phyloP scores from a whole-genome alignment of 1,284 basidiomycete species.

The Cryptococcus sp. region DNA sequence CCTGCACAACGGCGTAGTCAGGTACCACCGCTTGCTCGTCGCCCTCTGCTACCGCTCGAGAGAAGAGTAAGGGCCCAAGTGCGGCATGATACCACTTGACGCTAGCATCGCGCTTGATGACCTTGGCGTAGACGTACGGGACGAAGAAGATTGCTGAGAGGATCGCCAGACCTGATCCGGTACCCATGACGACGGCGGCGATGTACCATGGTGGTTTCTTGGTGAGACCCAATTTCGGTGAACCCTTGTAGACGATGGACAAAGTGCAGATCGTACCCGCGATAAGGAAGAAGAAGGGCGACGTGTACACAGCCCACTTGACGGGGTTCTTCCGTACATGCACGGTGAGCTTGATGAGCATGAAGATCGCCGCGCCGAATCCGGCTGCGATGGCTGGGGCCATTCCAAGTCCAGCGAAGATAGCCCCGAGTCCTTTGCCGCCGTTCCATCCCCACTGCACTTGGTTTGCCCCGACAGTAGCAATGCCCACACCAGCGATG shows the following conservation, averaged over 20 bases:
- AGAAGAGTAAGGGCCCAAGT: slow-evolving; percentile 54
- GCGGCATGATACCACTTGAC: slow-evolving; percentile 53
- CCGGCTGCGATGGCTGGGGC: slow-evolving; percentile 50
- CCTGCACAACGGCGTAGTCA: slow-evolving; percentile 47
- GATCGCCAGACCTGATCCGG: slow-evolving; percentile 49
- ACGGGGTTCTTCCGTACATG: slow-evolving; percentile 51
- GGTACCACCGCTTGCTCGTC: slow-evolving; percentile 45
- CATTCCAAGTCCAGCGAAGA: slow-evolving; percentile 54
- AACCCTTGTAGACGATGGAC: slow-evolving; percentile 55
- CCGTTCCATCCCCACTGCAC: slow-evolving; percentile 59
- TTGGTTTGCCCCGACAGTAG: slow-evolving; percentile 51
- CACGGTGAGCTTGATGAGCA: slow-evolving; percentile 54
- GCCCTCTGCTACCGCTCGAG: slow-evolving; percentile 41
- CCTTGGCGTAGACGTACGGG: slow-evolving; percentile 55
- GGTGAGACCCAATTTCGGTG: slow-evolving; percentile 54
- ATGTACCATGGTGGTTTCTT: slow-evolving; percentile 47
- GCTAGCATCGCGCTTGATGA: slow-evolving; percentile 55
- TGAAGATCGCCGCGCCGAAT: slow-evolving; percentile 54
- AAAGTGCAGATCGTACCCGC: slow-evolving; percentile 49
- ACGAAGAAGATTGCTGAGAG: slow-evolving; percentile 56
- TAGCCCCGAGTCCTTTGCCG: slow-evolving; percentile 56
- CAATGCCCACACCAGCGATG: slow-evolving; percentile 57
- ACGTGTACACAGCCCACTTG: slow-evolving; percentile 50
- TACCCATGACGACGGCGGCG: slow-evolving; percentile 51
- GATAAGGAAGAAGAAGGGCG: slow-evolving; percentile 56